These are phyloP conservation scores for Rostrohypoxylon terebratum DNA, from an alignment of 495 filamentous ascomycete species.

Conservation along the genomic window DNA sequence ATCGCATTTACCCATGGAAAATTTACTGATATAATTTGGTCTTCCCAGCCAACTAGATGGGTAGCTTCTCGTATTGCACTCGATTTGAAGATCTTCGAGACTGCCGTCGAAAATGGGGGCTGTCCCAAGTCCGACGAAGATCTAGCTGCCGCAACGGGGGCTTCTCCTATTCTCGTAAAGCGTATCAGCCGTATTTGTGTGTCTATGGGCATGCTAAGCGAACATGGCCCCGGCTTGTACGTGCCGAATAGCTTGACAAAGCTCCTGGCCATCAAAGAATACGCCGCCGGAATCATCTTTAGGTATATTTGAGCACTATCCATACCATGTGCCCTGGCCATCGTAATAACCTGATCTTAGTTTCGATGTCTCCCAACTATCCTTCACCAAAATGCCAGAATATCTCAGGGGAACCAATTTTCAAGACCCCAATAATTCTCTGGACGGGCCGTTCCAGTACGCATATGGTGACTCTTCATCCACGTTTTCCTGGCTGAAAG, in stretches of 20 bases:
- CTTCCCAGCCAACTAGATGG: not conserved
- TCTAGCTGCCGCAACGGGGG: not conserved
- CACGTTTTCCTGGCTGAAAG: not conserved
- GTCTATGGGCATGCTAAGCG: not conserved
- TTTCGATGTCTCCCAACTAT: not conserved
- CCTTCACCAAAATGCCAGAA: not conserved
- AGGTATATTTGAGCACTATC: not conserved
- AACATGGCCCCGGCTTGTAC: not conserved
- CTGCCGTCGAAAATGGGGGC: not conserved
- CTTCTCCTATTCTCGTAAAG: not conserved
- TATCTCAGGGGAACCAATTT: conserved; percentile 1
- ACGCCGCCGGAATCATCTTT: not conserved
- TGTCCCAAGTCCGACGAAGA: not conserved
- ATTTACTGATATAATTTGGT: not conserved
- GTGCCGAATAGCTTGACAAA: not conserved
- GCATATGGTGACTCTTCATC: too few relatives aligned
- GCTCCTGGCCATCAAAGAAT: not conserved
- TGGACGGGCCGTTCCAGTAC: not conserved
- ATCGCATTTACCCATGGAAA: not conserved
- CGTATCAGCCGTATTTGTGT: not conserved
- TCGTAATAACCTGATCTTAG: not conserved
- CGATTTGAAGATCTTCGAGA: not conserved
- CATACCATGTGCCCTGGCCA: not conserved
- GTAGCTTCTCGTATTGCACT: not conserved
- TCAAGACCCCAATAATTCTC: not conserved